Percentiles rank a stretch among this genome's conserved stretches.
Conservation (phyloP, 202 grass and related monocot species). For the Panicum virgatum region DNA sequence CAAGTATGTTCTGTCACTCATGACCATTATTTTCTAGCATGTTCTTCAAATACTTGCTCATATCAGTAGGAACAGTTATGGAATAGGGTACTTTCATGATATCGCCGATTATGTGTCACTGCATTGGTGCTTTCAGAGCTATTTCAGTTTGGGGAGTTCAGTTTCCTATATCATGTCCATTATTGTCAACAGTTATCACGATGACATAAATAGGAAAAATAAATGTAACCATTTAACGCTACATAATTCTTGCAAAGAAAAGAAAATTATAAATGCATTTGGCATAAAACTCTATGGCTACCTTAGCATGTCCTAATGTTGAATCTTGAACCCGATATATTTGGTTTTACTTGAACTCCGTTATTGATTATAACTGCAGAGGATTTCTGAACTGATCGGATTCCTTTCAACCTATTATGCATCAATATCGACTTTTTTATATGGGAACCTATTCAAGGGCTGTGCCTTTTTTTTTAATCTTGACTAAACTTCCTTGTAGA, state of each 20-base stretch:
- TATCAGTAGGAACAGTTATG: slow-evolving; percentile 8
- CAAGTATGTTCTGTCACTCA: background rate
- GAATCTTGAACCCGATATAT: no score
- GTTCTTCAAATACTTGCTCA: slow-evolving; percentile 12
- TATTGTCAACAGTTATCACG: no score
- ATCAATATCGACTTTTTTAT: background rate
- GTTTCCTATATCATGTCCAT: no score
- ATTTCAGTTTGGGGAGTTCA: slow-evolving; percentile 10
- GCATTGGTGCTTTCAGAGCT: background rate
- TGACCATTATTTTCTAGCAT: slow-evolving; percentile 1
- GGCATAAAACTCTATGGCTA: no score
- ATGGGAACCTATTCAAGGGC: background rate
- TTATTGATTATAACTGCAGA: background rate
- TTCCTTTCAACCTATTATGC: background rate
- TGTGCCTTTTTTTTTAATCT: background rate
- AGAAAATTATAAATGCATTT: slow-evolving; percentile 4
- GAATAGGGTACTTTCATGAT: background rate
- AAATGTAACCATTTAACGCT: slow-evolving; percentile 7
- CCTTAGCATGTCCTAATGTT: slow-evolving; percentile 23
- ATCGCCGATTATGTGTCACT: background rate
- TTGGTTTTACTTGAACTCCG: no score
- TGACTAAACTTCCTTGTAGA: slow-evolving; percentile 8
- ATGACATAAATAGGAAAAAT: no score
- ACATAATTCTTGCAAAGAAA: background rate
- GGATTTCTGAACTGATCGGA: slow-evolving; percentile 1